A percentile compares a stretch with the other conserved stretches of the same genome.
These are phyloP conservation scores for Nemania abortiva DNA, from an alignment of 2,329 filamentous ascomycete genomes.

Conservation along the genomic window DNA sequence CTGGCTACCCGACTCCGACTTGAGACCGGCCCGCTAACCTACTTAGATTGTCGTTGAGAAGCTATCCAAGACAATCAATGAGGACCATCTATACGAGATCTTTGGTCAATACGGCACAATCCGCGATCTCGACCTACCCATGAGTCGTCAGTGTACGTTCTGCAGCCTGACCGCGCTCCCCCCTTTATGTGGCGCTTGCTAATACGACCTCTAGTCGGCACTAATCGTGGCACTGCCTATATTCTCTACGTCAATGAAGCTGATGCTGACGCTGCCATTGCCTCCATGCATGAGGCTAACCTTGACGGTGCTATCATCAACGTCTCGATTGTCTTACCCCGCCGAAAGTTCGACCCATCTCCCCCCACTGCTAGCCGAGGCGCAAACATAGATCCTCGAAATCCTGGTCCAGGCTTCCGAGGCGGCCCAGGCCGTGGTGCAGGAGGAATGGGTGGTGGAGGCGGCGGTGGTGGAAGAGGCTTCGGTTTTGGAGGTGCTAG, in stretches of 20 bases:
- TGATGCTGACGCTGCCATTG: conserved; percentile 88
- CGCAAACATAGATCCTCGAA: conserved; percentile 69
- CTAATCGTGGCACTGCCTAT: conserved; percentile 93
- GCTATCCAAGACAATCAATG: conserved; percentile 93
- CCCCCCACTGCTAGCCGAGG: conserved; percentile 78
- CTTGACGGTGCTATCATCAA: conserved; percentile 85
- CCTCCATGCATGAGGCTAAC: conserved; percentile 98
- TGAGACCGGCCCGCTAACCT: conserved; percentile 20
- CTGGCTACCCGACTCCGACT: background rate
- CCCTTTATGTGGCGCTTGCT: conserved; percentile 16
- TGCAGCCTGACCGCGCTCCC: background rate
- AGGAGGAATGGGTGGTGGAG: conserved; percentile 50
- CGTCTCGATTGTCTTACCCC: conserved; percentile 88
- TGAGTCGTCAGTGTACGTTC: conserved; percentile 81
- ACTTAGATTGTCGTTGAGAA: conserved; percentile 92
- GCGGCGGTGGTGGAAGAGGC: conserved; percentile 52
- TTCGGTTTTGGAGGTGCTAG: conserved; percentile 50
- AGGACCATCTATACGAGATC: conserved; percentile 88
- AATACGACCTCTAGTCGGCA: conserved; percentile 71
- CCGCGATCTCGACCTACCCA: conserved; percentile 86
- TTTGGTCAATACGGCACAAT: conserved; percentile 91
- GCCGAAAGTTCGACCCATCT: conserved; percentile 82
- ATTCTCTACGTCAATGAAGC: conserved; percentile 82
- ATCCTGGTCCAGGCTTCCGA: conserved; percentile 55
- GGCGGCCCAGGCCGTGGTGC: conserved; percentile 51